Percentiles rank a stretch among this genome's conserved stretches.
Conservation (phyloP, 176 grass and related monocot species). For the Bromus sterilis region DNA sequence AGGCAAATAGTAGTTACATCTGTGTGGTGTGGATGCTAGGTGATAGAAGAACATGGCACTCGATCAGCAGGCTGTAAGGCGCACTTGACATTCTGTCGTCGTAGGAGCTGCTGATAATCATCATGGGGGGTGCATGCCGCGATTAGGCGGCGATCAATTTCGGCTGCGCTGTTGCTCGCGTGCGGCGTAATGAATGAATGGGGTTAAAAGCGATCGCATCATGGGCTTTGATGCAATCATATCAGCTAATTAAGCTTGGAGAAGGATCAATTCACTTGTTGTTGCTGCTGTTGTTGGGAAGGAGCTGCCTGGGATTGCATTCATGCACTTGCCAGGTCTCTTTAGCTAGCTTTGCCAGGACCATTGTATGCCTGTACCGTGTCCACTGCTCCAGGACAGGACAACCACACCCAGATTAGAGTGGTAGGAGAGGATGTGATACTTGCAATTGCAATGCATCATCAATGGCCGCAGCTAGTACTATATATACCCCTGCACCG, state of each 20-base stretch:
- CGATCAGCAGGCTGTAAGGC: too few relatives aligned
- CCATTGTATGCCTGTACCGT: not conserved
- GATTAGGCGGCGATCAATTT: not conserved
- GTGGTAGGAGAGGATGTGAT: not conserved
- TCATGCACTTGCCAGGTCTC: constrained; percentile 27
- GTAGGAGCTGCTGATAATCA: not conserved
- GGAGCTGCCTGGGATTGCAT: too few relatives aligned
- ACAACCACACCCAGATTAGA: not conserved
- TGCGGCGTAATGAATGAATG: not conserved
- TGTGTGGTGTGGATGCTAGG: not conserved
- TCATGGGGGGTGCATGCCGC: not conserved
- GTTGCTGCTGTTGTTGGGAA: too few relatives aligned
- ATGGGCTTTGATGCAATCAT: not conserved
- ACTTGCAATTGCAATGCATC: too few relatives aligned
- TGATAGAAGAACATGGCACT: not conserved
- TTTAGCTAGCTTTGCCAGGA: not conserved
- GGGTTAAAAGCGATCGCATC: not conserved
- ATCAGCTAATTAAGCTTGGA: too few relatives aligned
- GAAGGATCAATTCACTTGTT: constrained; percentile 25
- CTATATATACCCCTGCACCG: constrained; percentile 21
- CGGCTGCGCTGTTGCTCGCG: too few relatives aligned
- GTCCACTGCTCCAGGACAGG: constrained; percentile 1
- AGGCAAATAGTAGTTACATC: not conserved
- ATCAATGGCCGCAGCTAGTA: too few relatives aligned
- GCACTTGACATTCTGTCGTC: not conserved